phyloP scores from a whole-genome alignment of 495 filamentous ascomycete genomes.

The Xylaria bambusicola region DNA sequence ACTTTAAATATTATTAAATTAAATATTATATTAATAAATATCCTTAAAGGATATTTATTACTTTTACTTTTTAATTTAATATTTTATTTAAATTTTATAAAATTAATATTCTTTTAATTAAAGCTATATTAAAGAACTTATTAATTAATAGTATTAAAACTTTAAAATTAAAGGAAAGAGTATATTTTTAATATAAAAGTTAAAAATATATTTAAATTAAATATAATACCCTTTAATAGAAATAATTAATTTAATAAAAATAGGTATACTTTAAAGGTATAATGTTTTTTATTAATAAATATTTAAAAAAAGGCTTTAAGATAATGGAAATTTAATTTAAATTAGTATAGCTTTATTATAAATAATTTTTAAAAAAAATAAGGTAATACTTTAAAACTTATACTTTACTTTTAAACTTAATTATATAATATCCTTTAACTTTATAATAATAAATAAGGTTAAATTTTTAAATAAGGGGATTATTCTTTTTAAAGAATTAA shows the following conservation, averaged over 20 bases:
- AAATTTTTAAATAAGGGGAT: not conserved
- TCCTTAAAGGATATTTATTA: too few relatives aligned
- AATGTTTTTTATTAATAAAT: not conserved
- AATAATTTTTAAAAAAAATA: not conserved
- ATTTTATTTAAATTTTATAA: not conserved
- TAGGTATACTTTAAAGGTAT: not conserved
- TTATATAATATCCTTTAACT: not conserved
- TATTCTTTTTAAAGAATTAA: not conserved
- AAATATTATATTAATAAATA: too few relatives aligned
- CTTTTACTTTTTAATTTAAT: too few relatives aligned
- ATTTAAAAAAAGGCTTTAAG: not conserved
- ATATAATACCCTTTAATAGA: not conserved
- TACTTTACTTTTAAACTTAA: not conserved
- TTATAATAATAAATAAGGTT: not conserved
- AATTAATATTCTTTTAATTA: not conserved
- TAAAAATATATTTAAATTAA: not conserved
- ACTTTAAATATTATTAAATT: too few relatives aligned
- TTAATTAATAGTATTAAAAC: not conserved
- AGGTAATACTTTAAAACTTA: not conserved
- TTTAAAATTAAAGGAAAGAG: not conserved
- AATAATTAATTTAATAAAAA: not conserved
- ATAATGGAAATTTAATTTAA: not conserved
- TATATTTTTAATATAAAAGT: not conserved
- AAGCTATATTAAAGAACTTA: not conserved
- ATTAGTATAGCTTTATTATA: not conserved